These are phyloP conservation scores for Lachnellula subtilissima DNA, from an alignment of 2,329 filamentous ascomycete genomes.

Conservation along the genomic window DNA sequence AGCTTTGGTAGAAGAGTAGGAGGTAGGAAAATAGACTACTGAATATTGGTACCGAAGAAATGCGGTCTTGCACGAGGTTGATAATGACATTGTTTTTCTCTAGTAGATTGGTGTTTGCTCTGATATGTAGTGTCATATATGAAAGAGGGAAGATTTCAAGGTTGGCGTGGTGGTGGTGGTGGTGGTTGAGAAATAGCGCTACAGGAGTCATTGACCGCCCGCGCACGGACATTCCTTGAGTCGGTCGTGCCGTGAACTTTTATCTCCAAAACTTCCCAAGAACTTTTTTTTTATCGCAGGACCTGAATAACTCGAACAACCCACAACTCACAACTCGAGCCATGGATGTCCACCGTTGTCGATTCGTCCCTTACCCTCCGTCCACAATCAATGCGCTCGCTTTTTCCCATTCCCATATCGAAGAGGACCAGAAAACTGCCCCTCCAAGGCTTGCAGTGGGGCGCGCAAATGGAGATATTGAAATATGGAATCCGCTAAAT, in stretches of 20 bases:
- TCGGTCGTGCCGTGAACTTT: neutral
- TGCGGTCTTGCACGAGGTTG: no score
- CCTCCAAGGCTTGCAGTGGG: slow-evolving; percentile 80
- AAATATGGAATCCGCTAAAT: slow-evolving; percentile 89
- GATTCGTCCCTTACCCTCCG: slow-evolving; percentile 88
- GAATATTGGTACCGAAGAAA: no score
- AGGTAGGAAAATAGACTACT: no score
- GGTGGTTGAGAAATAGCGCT: neutral
- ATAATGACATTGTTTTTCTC: no score
- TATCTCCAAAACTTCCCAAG: slow-evolving; percentile 3
- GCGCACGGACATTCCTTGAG: neutral
- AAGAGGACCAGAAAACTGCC: slow-evolving; percentile 47
- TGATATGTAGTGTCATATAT: neutral
- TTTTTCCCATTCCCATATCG: slow-evolving; percentile 71
- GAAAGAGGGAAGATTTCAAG: neutral
- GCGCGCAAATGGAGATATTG: slow-evolving; percentile 90
- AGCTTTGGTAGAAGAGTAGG: no score
- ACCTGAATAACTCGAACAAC: neutral
- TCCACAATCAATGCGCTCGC: slow-evolving; percentile 91
- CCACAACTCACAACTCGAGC: slow-evolving; percentile 3
- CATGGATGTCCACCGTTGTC: slow-evolving; percentile 97
- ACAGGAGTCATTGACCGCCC: neutral
- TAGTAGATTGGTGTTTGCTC: no score
- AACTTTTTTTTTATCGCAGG: slow-evolving; percentile 3
- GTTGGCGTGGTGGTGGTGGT: neutral